Percentiles rank a stretch among this genome's conserved stretches.
These are phyloP conservation scores for Saturnispora quitensis DNA, from an alignment of 805 yeast species.

Conservation along the genomic window DNA sequence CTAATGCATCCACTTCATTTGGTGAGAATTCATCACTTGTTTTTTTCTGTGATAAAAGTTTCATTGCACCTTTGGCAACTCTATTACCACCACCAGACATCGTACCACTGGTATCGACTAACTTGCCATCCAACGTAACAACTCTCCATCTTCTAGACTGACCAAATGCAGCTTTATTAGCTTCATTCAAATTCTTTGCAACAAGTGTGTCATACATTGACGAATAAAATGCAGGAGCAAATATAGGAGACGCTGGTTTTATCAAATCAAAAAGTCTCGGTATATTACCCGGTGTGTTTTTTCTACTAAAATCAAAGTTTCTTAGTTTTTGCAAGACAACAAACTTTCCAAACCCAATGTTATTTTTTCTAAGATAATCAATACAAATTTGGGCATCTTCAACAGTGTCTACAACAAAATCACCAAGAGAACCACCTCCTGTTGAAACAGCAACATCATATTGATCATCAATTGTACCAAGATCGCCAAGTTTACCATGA, in stretches of 20 bases:
- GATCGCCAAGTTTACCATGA: conserved; percentile 82
- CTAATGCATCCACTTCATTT: conserved; percentile 47
- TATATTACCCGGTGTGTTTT: conserved; percentile 63
- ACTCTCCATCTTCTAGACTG: conserved; percentile 64
- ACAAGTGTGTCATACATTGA: conserved; percentile 83
- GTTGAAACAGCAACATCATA: conserved; percentile 94
- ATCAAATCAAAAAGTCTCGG: conserved; percentile 83
- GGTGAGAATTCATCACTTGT: conserved; percentile 35
- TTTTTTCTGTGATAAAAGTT: conserved; percentile 29
- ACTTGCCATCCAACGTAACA: conserved; percentile 85
- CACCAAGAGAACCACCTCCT: conserved; percentile 85
- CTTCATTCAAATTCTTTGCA: conserved; percentile 67
- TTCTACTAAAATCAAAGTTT: conserved; percentile 45
- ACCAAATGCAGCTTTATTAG: conserved; percentile 83
- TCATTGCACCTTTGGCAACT: conserved; percentile 71
- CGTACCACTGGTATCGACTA: conserved; percentile 90
- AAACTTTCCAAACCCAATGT: conserved; percentile 83
- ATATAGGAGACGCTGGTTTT: conserved; percentile 53
- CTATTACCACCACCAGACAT: conserved; percentile 92
- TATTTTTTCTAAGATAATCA: conserved; percentile 70
- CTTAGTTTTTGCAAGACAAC: conserved; percentile 70
- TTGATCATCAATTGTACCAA: conserved; percentile 82
- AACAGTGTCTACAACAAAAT: conserved; percentile 80
- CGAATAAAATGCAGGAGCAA: conserved; percentile 82
- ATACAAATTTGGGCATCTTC: conserved; percentile 56